phyloP scores from a whole-genome alignment of 345 rosid species.

The Citrus medica region DNA sequence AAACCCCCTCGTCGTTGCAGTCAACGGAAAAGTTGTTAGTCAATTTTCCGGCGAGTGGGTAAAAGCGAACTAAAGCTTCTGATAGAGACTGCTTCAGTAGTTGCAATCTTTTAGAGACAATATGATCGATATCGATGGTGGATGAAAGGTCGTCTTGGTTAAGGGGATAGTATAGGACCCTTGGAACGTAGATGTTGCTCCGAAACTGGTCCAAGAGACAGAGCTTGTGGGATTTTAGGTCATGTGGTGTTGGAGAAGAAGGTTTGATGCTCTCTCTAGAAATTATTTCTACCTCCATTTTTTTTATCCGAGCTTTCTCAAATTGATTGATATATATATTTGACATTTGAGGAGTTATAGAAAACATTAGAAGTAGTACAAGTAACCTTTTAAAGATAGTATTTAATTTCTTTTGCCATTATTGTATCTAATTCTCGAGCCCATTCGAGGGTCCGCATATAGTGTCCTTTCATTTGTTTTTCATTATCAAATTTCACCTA shows the following conservation, averaged over 20 bases:
- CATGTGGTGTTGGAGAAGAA: slow-evolving; percentile 22
- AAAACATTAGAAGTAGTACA: too few relatives aligned
- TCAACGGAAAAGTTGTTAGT: slow-evolving; percentile 13
- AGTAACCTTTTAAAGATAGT: too few relatives aligned
- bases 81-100: slow-evolving; percentile 16
- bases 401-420: too few relatives aligned
- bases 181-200: slow-evolving; percentile 8
- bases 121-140: background rate
- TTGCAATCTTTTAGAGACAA: background rate
- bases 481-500: too few relatives aligned
- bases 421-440: too few relatives aligned
- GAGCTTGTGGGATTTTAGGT: slow-evolving; percentile 17
- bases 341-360: too few relatives aligned
- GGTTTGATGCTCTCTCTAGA: slow-evolving; percentile 26
- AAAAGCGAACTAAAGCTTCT: slow-evolving; percentile 14
- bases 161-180: slow-evolving; percentile 14
- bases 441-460: too few relatives aligned
- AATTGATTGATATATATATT: too few relatives aligned
- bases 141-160: background rate
- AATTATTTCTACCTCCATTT: slow-evolving; percentile 25
- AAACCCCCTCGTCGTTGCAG: slow-evolving; percentile 20
- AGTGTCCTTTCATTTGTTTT: too few relatives aligned
- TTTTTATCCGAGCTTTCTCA: background rate
- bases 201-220: slow-evolving; percentile 26
- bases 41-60: slow-evolving; percentile 21